Base-by-base conservation (phyloP, 176 grass and related monocot species). In the Phoenix dactylifera region DNA sequence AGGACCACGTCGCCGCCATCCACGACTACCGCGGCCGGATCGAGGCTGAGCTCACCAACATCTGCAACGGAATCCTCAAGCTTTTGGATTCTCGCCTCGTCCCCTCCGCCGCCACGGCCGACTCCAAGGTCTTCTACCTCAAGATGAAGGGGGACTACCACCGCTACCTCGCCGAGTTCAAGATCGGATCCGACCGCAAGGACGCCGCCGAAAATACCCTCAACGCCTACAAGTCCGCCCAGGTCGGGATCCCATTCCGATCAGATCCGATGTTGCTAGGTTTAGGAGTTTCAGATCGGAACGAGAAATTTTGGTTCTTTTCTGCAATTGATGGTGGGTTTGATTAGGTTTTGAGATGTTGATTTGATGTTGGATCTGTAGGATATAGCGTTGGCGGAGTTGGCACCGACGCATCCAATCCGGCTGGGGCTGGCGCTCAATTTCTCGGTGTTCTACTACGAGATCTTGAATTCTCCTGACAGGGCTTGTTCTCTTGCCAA, bases 121-220 rank as follows among this genome's bases (percentile, higher is more conserved):
- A 97, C 55, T 89, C 87, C 32, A 91, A 78, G 78, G 87, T 97
- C 28, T 97, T 97, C 81, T 97, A 97, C 78, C 85, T 85, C 66
- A 97, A 97, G 87, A 97, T 97, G 93, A 92, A 92, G 70, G 93
- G 93, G 4, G 93, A 97, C 51, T 97, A 97, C 67, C 84, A 97
- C 71, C 79, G 93, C 18, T 97, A 97, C 70, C 79, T 97, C 51
- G 93, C 93, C 26, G 93, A 97, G 79, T 97, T 97, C 76, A 91
- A 85, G 72, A 67, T 87, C 12, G 81, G 73, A 6, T 50, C 69
- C 1, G 93, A 97, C 75, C 83, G 93, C 58, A 97, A 91, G 87
- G 84, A 80, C 22, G 93, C 93, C 0, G 93, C 83, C 2, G 93
- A 97, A 63, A 69, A 62, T 30, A 97, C 93, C 16, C 84, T 88